Percentiles rank a stretch among this genome's conserved stretches.
phyloP scores from a whole-genome alignment of 2,329 filamentous ascomycete species.

The Tricladium varicosporioides region DNA sequence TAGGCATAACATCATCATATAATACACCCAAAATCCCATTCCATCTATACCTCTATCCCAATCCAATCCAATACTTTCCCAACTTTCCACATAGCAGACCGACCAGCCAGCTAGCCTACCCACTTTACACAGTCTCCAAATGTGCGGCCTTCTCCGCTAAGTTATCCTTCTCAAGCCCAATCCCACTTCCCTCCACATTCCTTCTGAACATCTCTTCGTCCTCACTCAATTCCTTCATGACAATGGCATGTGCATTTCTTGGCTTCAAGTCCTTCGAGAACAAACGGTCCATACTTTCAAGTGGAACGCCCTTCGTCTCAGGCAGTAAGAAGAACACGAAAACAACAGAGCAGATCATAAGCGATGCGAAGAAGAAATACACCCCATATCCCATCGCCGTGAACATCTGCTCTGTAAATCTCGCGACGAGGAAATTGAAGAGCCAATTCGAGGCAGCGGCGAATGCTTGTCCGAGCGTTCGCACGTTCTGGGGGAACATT shows the following conservation, averaged over 20 bases:
- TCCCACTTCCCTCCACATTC: slow-evolving; percentile 24
- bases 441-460: slow-evolving; percentile 68
- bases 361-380: slow-evolving; percentile 25
- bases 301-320: slow-evolving; percentile 66
- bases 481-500: slow-evolving; percentile 56
- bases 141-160: slow-evolving; percentile 19
- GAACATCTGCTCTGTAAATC: slow-evolving; percentile 25
- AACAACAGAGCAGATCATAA: slow-evolving; percentile 17
- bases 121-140: slow-evolving; percentile 22
- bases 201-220: slow-evolving; percentile 27
- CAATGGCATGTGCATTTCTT: slow-evolving; percentile 23
- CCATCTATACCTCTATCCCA: not conserved
- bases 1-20: too few relatives aligned
- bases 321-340: slow-evolving; percentile 55
- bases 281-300: slow-evolving; percentile 52
- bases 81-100: not conserved
- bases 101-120: not conserved
- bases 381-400: slow-evolving; percentile 25
- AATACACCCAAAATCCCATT: too few relatives aligned
- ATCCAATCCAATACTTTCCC: not conserved
- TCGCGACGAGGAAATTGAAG: slow-evolving; percentile 69
- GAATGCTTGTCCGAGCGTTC: slow-evolving; percentile 52
- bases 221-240: slow-evolving; percentile 25
- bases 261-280: slow-evolving; percentile 37
- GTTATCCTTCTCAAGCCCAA: slow-evolving; percentile 24